These are phyloP conservation scores for Coemansia sp. DNA, from an alignment of 192 early-diverging fungal genomes.

Conservation along the genomic window DNA sequence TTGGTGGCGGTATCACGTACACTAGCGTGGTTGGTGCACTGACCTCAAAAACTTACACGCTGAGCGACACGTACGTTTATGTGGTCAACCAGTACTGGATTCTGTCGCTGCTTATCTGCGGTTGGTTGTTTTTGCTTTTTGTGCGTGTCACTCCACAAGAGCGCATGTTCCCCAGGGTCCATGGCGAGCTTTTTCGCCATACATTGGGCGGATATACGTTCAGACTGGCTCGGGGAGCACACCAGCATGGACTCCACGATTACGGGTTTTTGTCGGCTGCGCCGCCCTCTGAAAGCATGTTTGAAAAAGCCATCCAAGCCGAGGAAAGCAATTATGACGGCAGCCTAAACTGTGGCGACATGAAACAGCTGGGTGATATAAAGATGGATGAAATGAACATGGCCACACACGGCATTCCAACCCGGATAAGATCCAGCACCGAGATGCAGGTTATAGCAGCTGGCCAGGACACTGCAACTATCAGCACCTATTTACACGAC, in stretches of 20 bases:
- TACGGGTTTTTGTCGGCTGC: slow-evolving; percentile 34
- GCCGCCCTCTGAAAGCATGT: not conserved
- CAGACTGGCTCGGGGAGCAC: slow-evolving; percentile 42
- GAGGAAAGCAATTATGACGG: not conserved
- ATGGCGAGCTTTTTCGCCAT: slow-evolving; percentile 59
- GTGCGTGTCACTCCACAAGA: slow-evolving; percentile 62
- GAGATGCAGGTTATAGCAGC: not conserved
- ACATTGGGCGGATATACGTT: slow-evolving; percentile 53
- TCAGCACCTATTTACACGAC: slow-evolving; percentile 12
- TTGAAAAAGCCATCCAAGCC: not conserved
- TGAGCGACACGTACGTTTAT: slow-evolving; percentile 54
- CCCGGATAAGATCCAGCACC: slow-evolving; percentile 4
- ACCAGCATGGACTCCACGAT: slow-evolving; percentile 43
- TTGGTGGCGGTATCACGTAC: slow-evolving; percentile 69
- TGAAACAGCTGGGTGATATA: no score
- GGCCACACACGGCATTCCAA: not conserved
- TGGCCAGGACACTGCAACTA: slow-evolving; percentile 3
- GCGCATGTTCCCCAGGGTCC: slow-evolving; percentile 60
- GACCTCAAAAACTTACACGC: slow-evolving; percentile 33
- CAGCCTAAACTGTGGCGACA: slow-evolving; percentile 2
- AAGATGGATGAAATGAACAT: slow-evolving; percentile 3
- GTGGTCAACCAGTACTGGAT: slow-evolving; percentile 71
- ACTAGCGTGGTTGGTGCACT: slow-evolving; percentile 58
- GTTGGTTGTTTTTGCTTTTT: slow-evolving; percentile 56
- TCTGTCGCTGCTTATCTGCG: slow-evolving; percentile 55